Base-by-base conservation (phyloP, 257 asterid species). In the Fraxinus quadrangulata region DNA sequence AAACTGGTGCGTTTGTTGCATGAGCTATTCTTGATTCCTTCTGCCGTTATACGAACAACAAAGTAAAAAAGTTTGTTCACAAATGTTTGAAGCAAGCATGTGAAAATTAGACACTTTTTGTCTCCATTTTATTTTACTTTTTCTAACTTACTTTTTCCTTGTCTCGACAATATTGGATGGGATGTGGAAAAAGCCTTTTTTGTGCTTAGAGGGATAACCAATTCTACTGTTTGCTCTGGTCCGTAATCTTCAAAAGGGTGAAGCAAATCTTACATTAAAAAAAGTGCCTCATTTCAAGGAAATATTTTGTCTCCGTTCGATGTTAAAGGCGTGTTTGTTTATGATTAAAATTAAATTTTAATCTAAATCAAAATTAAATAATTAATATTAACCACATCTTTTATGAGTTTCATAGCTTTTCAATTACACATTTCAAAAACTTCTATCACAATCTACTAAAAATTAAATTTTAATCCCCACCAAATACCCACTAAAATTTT, bases 21-120 rank as follows among this genome's bases (percentile, higher is more conserved):
- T 63, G 73, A 73, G 81, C 76, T 81, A 75, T 81, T 56, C 56
- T 77, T 59, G 74, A 81, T 82, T 56, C 85, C 71, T 33, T 71
- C 40, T 78, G 85, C 79, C 77, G 42, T 78, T 23, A 49, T 19
- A 23, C 19, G 24, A 24, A 3, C 19, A 63, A 63, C 69, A 68
- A 54, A 31, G 47, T 13, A 56, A 59, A 71, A 77, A 69, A 31
- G 68, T 1, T 31, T 42, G 42, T n/a, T 76, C 69, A 3, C 34
- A 24, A 63, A 24, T 63, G 69, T 63, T 63, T 24, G 34, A 31
- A 31, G 33, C 33, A 63, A 63, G 69, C 69, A 63, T 26, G 69
- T 63, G 69, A 59, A 59, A 61, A 24, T 26, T 24, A 11, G 33
- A 63, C 3, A 26, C 69, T 63, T 63, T 63, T 63, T 63, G 69